These are phyloP conservation scores for Cupressus sempervirens DNA, from an alignment of 75 land plant genomes.

Conservation along the genomic window DNA sequence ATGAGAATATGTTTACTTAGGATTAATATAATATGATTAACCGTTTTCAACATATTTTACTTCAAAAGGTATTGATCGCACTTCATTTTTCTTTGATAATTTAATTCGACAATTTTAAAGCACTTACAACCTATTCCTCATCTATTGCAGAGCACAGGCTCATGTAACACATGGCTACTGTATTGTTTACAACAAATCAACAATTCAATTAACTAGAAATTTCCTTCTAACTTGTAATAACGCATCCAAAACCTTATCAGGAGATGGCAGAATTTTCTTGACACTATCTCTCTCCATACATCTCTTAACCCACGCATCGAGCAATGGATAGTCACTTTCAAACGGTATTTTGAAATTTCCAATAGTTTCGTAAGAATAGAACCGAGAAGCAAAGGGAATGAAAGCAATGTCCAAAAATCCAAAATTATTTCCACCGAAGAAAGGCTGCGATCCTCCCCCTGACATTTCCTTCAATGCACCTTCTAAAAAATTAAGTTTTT, in stretches of 20 bases:
- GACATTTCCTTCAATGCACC: background rate
- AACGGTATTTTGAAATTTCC: constrained; percentile 2
- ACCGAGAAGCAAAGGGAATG: constrained; percentile 6
- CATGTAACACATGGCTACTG: too few relatives aligned
- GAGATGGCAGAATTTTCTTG: background rate
- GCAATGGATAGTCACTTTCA: background rate
- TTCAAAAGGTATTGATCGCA: too few relatives aligned
- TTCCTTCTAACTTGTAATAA: background rate
- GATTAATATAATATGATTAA: too few relatives aligned
- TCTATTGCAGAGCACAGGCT: too few relatives aligned
- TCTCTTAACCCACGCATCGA: constrained; percentile 1
- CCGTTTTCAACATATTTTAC: too few relatives aligned
- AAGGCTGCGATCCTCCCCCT: background rate
- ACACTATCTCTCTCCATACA: constrained; percentile 2
- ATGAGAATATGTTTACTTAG: too few relatives aligned
- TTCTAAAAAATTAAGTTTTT: background rate
- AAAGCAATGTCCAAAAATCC: constrained; percentile 3
- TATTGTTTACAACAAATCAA: too few relatives aligned
- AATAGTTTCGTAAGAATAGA: background rate
- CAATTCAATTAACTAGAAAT: background rate
- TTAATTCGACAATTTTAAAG: too few relatives aligned
- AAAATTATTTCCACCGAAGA: background rate
- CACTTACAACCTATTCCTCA: too few relatives aligned
- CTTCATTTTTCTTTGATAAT: too few relatives aligned
- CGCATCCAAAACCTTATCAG: background rate